phyloP scores from a whole-genome alignment of 495 filamentous ascomycete genomes.

The Cenococcum geophilum region DNA sequence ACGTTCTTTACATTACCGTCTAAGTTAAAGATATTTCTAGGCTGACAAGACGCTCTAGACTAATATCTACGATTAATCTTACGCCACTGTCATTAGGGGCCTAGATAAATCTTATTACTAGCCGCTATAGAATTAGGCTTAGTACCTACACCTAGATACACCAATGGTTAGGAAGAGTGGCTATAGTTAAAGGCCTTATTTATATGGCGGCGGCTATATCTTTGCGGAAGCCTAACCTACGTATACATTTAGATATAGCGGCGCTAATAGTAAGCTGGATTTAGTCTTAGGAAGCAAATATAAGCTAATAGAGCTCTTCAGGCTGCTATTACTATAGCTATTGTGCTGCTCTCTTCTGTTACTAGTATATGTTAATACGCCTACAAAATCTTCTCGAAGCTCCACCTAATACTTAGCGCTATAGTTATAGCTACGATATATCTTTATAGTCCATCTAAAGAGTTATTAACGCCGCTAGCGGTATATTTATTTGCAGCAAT shows the following conservation, averaged over 20 bases:
- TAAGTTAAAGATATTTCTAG: not conserved
- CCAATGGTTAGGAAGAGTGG: conserved; percentile 5
- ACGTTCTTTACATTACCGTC: not conserved
- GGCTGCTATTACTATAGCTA: not conserved
- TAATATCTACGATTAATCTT: not conserved
- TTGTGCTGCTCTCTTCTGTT: conserved; percentile 1
- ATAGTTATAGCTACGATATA: not conserved
- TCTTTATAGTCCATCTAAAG: not conserved
- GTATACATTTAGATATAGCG: not conserved
- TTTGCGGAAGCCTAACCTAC: not conserved
- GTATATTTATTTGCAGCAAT: not conserved
- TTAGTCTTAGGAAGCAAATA: not conserved
- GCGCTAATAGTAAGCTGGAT: not conserved
- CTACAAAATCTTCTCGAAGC: conserved; percentile 4
- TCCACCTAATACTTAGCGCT: conserved; percentile 1
- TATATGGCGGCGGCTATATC: not conserved
- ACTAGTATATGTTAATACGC: not conserved
- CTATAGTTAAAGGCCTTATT: conserved; percentile 1
- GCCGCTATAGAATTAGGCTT: not conserved
- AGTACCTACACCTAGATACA: not conserved
- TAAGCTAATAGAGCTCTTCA: not conserved
- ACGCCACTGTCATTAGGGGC: not conserved
- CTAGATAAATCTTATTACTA: not conserved
- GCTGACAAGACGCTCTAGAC: not conserved
- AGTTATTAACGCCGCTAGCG: not conserved